Base-by-base conservation (phyloP, 208 protist genomes). In the Leishmania arabica region DNA sequence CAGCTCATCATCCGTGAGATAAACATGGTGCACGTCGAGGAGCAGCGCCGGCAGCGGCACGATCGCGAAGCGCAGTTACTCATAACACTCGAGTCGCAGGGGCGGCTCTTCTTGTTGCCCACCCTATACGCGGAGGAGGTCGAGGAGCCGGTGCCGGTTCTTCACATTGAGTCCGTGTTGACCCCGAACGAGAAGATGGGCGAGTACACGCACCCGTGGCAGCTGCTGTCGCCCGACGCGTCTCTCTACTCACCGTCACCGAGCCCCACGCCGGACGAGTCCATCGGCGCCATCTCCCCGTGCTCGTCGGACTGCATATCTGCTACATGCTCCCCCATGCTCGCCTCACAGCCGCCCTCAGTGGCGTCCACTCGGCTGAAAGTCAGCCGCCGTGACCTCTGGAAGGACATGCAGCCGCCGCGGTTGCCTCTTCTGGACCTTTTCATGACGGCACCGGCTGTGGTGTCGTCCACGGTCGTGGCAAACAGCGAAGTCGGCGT, bases 61-160 rank as follows among this genome's bases (percentile, higher is more conserved):
- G 69, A 86, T 81, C 85, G 83, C 77, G 79, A 82, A 73, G 78
- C 75, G n/a, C 66, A 77, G 74, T 64, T 91, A 62, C 72, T 91
- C 70, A 80, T 60, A 13, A 86, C 79, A 8, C 79, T 91, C 24
- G 73, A 77, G 40, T 49, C 74, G 7, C 83, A 89, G 65, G 81
- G 80, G 1, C 75, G 71, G 5, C 88, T 89, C 24, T 91, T 91
- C 54, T 34, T 91, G 80, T 77, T 87, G 6, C 88, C 88, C 7
- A 80, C 81, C 8, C 58, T 87, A 40, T 81, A 87, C 71, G 82
- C 82, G 0, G 82, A 84, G 62, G 75, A 82, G 60, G 40, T 77
- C 17, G 78, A 86, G 82, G 82, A 81, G 64, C 82, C 82, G 21
- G 31, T 78, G 9, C 82, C 82, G 2, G 77, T 85, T 5, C 34